Evolutionary conservation across 2,329 filamentous ascomycete genomes (phyloP).

Genomic region (Fusarium graminum): DNA sequence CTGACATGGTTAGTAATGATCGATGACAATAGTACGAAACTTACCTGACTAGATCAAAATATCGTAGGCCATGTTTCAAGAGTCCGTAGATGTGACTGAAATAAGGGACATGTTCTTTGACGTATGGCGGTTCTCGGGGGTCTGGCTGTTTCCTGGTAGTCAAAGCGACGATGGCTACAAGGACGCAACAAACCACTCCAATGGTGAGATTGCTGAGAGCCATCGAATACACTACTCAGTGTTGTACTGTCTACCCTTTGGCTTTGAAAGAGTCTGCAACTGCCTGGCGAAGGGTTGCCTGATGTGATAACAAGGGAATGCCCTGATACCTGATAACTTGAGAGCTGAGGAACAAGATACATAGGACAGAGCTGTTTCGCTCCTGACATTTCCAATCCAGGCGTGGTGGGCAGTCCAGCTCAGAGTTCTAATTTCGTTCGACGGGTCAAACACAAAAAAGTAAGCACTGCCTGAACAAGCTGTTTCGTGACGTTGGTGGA

Average conservation of each 20-base stretch:
- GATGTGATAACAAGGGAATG: neutral
- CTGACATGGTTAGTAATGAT: constrained; percentile 6
- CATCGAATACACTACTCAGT: neutral
- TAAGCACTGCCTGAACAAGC: neutral
- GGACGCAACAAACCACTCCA: constrained; percentile 21
- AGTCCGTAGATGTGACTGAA: constrained; percentile 38
- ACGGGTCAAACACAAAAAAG: neutral
- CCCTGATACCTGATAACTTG: neutral
- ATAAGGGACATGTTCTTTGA: constrained; percentile 31
- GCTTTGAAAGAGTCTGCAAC: rapidly evolving
- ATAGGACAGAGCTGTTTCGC: neutral
- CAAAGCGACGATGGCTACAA: constrained; percentile 15
- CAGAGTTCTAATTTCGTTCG: neutral
- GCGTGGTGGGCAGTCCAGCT: neutral
- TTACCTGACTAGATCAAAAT: constrained; percentile 38
- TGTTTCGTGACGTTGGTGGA: neutral
- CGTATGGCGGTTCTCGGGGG: constrained; percentile 24
- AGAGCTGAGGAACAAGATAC: neutral
- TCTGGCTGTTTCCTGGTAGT: constrained; percentile 21
- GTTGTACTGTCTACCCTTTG: neutral
- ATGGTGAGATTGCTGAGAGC: constrained; percentile 19
- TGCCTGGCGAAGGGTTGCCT: neutral
- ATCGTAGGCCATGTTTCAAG: constrained; percentile 34
- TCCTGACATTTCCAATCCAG: neutral
- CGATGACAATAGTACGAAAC: rapidly evolving